phyloP scores from a whole-genome alignment of 345 rosid species.

The Pelargonium nanum region DNA sequence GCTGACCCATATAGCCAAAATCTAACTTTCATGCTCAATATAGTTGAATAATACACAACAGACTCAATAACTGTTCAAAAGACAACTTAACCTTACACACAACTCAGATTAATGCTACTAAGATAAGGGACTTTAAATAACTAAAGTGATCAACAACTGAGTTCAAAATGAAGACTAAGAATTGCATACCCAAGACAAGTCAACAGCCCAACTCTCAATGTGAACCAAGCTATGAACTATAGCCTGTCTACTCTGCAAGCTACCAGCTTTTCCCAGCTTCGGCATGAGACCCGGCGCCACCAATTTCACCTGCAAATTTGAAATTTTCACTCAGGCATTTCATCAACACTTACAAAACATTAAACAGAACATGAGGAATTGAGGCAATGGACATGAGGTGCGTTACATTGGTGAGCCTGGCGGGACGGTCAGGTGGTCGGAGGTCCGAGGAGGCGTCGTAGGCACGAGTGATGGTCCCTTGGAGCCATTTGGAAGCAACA shows the following conservation, averaged over 20 bases:
- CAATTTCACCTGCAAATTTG: slow-evolving; percentile 47
- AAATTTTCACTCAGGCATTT: slow-evolving; percentile 17
- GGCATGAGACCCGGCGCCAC: slow-evolving; percentile 87
- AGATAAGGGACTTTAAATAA: neutral
- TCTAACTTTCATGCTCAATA: neutral
- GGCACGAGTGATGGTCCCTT: slow-evolving; percentile 46
- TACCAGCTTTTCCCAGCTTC: slow-evolving; percentile 85
- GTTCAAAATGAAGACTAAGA: neutral
- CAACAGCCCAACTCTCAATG: slow-evolving; percentile 91
- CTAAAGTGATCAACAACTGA: neutral
- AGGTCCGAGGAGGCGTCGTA: slow-evolving; percentile 44
- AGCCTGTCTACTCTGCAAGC: slow-evolving; percentile 86
- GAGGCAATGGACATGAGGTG: neutral
- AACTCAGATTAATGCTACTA: neutral
- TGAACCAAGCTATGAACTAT: slow-evolving; percentile 86
- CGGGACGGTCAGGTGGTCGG: slow-evolving; percentile 63
- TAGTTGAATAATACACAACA: neutral
- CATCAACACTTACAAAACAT: slow-evolving; percentile 9
- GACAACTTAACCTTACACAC: too few species aligned
- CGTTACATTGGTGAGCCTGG: slow-evolving; percentile 55
- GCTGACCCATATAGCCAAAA: neutral
- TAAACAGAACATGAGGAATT: neutral
- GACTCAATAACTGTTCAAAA: too few species aligned
- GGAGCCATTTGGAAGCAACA: slow-evolving; percentile 65
- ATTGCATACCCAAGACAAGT: slow-evolving; percentile 66